These are phyloP conservation scores for Globisporangium parvum DNA, from an alignment of 352 stramenopile genomes.

Conservation along the genomic window DNA sequence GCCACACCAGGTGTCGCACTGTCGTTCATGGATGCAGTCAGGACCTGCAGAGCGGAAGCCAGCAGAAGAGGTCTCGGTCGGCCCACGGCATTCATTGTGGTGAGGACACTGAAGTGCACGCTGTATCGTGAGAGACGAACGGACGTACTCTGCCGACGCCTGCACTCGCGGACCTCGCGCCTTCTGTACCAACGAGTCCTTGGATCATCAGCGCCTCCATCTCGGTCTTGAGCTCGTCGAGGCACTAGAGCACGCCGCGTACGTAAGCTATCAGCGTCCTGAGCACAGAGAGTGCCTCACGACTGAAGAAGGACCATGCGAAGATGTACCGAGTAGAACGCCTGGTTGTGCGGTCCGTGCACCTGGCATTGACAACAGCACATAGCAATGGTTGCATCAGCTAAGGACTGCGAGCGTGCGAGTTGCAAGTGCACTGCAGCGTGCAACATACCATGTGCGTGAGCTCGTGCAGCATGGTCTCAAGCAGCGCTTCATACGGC, in stretches of 20 bases:
- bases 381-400: neutral
- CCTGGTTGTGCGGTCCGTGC: constrained; percentile 56
- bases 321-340: constrained; percentile 57
- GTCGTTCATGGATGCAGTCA: constrained; percentile 16
- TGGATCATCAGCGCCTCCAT: constrained; percentile 55
- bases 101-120: too few relatives aligned
- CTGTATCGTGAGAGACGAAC: neutral
- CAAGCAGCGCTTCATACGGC: constrained; percentile 52
- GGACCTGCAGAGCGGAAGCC: neutral
- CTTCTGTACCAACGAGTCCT: constrained; percentile 35
- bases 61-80: neutral
- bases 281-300: neutral
- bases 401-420: neutral
- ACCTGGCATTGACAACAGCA: constrained; percentile 5
- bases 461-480: constrained; percentile 72
- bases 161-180: constrained; percentile 34
- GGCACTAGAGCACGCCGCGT: constrained; percentile 18
- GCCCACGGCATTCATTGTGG: too few relatives aligned
- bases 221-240: constrained; percentile 56
- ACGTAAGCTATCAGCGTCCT: too few relatives aligned
- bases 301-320: neutral
- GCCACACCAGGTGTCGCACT: constrained; percentile 30
- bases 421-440: neutral
- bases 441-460: constrained; percentile 44
- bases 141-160: constrained; percentile 33